These are phyloP conservation scores for Exobasidium rhododendri DNA, from an alignment of 1,284 basidiomycete genomes.

Conservation along the genomic window DNA sequence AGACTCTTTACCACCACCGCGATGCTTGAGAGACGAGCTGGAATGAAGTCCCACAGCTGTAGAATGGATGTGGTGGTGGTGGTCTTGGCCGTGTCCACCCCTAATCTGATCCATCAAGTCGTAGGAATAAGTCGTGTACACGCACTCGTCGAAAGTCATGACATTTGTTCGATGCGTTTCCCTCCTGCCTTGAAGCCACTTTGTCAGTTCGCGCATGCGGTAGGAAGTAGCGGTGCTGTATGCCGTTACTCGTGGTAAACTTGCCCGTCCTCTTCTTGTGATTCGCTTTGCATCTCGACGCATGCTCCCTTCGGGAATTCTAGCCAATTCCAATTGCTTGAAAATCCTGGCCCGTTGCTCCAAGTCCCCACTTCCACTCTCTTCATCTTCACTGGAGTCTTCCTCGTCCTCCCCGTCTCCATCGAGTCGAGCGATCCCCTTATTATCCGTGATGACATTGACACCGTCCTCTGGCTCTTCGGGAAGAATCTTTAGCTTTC, in stretches of 20 bases:
- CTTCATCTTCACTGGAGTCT: slow-evolving; percentile 13
- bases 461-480: slow-evolving; percentile 71
- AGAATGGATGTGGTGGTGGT: background rate
- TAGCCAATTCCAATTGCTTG: slow-evolving; percentile 32
- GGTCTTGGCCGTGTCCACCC: background rate
- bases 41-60: background rate
- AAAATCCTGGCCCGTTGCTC: slow-evolving; percentile 39
- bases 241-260: slow-evolving; percentile 86
- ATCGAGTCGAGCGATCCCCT: background rate
- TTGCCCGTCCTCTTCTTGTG: slow-evolving; percentile 91
- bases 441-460: slow-evolving; percentile 8
- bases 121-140: slow-evolving; percentile 54
- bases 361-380: slow-evolving; percentile 30
- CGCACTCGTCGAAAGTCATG: slow-evolving; percentile 51
- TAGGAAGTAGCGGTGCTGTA: slow-evolving; percentile 92
- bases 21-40: background rate
- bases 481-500: slow-evolving; percentile 88
- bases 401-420: slow-evolving; percentile 14
- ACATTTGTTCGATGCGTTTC: slow-evolving; percentile 70
- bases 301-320: slow-evolving; percentile 87
- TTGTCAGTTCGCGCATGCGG: slow-evolving; percentile 77
- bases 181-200: slow-evolving; percentile 79
- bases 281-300: slow-evolving; percentile 81
- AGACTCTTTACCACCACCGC: background rate
- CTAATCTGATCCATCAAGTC: slow-evolving; percentile 46